Percentiles rank a stretch among this genome's conserved stretches.
These are phyloP conservation scores for Candida hispaniensis DNA, from an alignment of 805 yeast species.

Conservation along the genomic window DNA sequence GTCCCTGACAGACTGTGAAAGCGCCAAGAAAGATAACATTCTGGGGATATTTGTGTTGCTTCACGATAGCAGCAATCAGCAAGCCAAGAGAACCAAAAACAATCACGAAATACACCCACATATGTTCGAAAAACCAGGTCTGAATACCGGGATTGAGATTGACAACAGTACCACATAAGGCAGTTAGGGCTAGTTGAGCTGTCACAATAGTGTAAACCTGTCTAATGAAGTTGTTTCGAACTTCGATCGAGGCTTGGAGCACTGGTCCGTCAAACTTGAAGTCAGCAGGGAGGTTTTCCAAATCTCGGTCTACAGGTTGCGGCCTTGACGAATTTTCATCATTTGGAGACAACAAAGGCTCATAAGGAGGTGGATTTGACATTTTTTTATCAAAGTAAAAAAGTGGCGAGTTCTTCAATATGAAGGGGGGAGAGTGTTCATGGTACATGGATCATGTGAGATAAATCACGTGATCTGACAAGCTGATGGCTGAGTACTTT, in stretches of 20 bases:
- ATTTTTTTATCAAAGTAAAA: no score
- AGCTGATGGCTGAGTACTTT: no score
- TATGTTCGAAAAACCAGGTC: constrained; percentile 46
- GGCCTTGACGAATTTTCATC: constrained; percentile 6
- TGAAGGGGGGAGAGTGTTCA: no score
- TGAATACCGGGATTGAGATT: constrained; percentile 36
- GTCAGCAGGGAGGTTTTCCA: constrained; percentile 40
- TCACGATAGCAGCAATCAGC: constrained; percentile 50
- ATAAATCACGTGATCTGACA: no score
- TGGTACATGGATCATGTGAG: no score
- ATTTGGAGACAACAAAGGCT: constrained; percentile 10
- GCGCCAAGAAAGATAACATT: constrained; percentile 49
- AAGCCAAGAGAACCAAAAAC: constrained; percentile 51
- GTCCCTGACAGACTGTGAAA: constrained; percentile 68
- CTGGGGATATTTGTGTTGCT: constrained; percentile 58
- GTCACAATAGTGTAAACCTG: constrained; percentile 67
- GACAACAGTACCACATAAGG: constrained; percentile 45
- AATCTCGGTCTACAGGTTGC: constrained; percentile 7
- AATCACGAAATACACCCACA: constrained; percentile 49
- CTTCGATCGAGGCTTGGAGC: constrained; percentile 61
- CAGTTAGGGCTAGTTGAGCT: constrained; percentile 53
- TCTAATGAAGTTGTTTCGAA: constrained; percentile 65
- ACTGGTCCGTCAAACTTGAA: constrained; percentile 74
- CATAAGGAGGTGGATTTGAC: constrained; percentile 16
- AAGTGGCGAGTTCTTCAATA: no score